Evolutionary conservation across 805 yeast species (phyloP), one percentile per base, ranked within the genome.

Genomic region (Ogataea paradorogensis): DNA sequence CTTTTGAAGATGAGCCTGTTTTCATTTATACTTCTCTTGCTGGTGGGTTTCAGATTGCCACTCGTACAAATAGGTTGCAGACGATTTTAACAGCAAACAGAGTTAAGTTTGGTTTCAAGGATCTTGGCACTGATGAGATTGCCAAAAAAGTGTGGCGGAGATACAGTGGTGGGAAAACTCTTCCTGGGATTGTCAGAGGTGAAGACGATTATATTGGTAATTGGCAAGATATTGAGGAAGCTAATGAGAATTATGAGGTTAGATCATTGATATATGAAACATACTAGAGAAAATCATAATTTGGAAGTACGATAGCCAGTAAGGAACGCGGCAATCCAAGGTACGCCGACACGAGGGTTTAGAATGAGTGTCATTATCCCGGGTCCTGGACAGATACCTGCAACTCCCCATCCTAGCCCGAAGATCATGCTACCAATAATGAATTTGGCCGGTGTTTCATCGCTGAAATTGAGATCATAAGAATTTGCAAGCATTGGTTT

Each of bases 181-280:
- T 88, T 42, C 97, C 97, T 2, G 96, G 90, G 24, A 74, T 89
- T 13, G 89, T 89, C 13, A 75, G 95, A 61, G 87, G 85, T 7
- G 80, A 79, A 20, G 93, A 85, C 52, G 90, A 82, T 50, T 74
- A 79, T 43, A 80, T 89, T 47, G 96, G 96, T 2, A 84, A 87
- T 58, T 85, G 85, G 82, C 78, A 81, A 55, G 95, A 83, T 51
- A 75, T 89, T 41, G 91, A 85, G 38, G 93, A 87, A 33, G 89
- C 89, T 29, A 87, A 87, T 59, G 96, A 89, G 59, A 83, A 80
- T 35, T 83, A 82, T 55, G 73, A 72, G 38, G 74, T 85, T 33
- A 66, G 76, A 37, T 80, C 80, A 38, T 61, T 83, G 31, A 71
- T 84, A 24, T 83, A 79, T 50, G 89, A 83, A 56, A 76, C 82